Evolutionary conservation across 2,329 filamentous ascomycete genomes (phyloP).

Genomic region (Sporothrix variecibatus): DNA sequence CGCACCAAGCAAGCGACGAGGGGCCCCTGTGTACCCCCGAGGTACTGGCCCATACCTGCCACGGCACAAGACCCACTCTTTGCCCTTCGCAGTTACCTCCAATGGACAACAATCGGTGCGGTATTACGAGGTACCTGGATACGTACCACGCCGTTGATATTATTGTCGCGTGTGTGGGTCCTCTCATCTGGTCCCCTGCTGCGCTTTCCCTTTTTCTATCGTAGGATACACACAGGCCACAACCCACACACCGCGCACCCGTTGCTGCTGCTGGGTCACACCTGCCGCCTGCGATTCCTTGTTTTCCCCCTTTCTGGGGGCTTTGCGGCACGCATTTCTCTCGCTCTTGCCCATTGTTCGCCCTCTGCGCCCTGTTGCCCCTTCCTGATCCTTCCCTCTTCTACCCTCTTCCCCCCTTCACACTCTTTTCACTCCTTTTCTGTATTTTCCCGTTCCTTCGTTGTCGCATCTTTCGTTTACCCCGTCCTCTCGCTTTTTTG

Average conservation of each 20-base stretch:
- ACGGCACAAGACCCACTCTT: neutral
- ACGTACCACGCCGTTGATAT: constrained; percentile 13
- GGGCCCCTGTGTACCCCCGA: neutral
- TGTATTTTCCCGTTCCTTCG: constrained; percentile 8
- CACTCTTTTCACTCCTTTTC: constrained; percentile 8
- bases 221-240: neutral
- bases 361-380: neutral
- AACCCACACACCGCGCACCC: neutral
- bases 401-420: constrained; percentile 13
- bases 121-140: neutral
- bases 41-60: constrained; percentile 13
- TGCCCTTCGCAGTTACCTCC: neutral
- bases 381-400: constrained; percentile 14
- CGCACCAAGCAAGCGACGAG: neutral
- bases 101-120: neutral
- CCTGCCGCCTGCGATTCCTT: neutral
- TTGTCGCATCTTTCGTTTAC: constrained; percentile 13
- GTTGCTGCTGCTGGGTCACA: neutral
- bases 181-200: constrained; percentile 23
- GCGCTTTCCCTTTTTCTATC: constrained; percentile 22
- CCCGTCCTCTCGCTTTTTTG: constrained; percentile 7
- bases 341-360: neutral
- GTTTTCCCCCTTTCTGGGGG: constrained; percentile 14
- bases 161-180: constrained; percentile 27
- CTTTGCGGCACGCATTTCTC: neutral